Conservation (phyloP, 768 basidiomycete genomes). For the Crepidotus variabilis region DNA sequence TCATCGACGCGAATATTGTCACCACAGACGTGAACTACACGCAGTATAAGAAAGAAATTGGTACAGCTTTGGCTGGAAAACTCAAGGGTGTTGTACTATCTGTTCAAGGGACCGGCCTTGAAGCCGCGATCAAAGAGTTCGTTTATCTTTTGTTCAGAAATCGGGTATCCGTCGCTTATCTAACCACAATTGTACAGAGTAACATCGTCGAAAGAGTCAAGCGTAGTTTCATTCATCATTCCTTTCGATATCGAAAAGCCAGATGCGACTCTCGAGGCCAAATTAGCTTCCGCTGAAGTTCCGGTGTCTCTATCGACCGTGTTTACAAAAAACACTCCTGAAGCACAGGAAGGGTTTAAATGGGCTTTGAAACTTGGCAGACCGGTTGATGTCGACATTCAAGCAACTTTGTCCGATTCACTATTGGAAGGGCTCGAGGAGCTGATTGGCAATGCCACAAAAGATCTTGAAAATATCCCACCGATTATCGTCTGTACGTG, state of each 20-base stretch:
- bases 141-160: conserved; percentile 19
- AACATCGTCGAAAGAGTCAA: conserved; percentile 19
- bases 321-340: conserved; percentile 46
- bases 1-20: conserved; percentile 70
- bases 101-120: conserved; percentile 38
- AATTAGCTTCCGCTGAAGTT: conserved; percentile 34
- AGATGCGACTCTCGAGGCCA: conserved; percentile 32
- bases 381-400: conserved; percentile 70
- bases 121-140: conserved; percentile 44
- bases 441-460: conserved; percentile 59
- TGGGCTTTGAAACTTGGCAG: conserved; percentile 64
- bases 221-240: conserved; percentile 53
- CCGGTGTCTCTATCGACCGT: conserved; percentile 54
- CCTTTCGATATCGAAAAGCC: conserved; percentile 58
- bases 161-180: not conserved
- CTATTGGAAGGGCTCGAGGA: conserved; percentile 68
- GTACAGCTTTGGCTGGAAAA: conserved; percentile 39
- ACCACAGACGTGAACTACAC: conserved; percentile 34
- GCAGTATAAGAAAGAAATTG: conserved; percentile 53
- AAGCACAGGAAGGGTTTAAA: conserved; percentile 49
- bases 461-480: conserved; percentile 38
- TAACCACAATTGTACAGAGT: conserved; percentile 7
- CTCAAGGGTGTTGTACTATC: conserved; percentile 56
- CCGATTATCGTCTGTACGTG: conserved; percentile 67
- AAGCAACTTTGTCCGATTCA: conserved; percentile 48